Conservation (phyloP, 2,329 filamentous ascomycete species). For the Aspergillus chevalieri region DNA sequence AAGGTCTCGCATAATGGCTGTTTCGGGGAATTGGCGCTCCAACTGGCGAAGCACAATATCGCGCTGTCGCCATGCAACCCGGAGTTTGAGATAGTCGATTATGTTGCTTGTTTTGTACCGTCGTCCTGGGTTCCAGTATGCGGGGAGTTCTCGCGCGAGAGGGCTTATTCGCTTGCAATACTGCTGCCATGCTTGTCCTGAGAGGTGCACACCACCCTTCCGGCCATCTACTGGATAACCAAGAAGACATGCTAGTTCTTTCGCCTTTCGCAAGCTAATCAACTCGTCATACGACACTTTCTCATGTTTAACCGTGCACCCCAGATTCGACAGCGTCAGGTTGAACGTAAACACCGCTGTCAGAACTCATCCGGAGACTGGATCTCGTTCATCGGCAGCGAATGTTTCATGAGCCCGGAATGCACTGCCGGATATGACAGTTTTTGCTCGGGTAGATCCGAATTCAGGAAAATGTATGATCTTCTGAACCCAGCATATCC, state of each 20-base stretch:
- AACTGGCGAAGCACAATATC: constrained; percentile 27
- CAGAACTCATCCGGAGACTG: constrained; percentile 36
- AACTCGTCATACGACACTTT: constrained; percentile 49
- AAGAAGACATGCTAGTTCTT: constrained; percentile 36
- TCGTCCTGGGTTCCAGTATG: constrained; percentile 29
- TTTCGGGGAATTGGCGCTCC: constrained; percentile 19
- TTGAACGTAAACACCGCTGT: constrained; percentile 44
- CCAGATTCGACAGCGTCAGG: constrained; percentile 43
- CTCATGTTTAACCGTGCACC: constrained; percentile 49
- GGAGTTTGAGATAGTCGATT: constrained; percentile 41
- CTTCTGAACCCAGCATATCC: constrained; percentile 54
- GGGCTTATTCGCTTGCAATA: constrained; percentile 31
- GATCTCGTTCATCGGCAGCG: constrained; percentile 36
- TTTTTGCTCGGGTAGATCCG: constrained; percentile 35
- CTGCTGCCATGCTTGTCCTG: constrained; percentile 32
- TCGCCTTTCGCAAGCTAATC: constrained; percentile 27
- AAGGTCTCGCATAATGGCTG: constrained; percentile 5
- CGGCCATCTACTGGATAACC: constrained; percentile 42
- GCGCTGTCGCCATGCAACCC: constrained; percentile 29
- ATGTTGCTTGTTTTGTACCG: constrained; percentile 30
- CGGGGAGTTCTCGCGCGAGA: constrained; percentile 23
- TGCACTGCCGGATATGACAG: constrained; percentile 26
- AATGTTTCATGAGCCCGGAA: constrained; percentile 46
- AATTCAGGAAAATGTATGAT: constrained; percentile 52
- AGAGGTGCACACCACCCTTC: constrained; percentile 40